Evolutionary conservation across 768 basidiomycete genomes (phyloP).

Genomic region (Trametes meyenii): DNA sequence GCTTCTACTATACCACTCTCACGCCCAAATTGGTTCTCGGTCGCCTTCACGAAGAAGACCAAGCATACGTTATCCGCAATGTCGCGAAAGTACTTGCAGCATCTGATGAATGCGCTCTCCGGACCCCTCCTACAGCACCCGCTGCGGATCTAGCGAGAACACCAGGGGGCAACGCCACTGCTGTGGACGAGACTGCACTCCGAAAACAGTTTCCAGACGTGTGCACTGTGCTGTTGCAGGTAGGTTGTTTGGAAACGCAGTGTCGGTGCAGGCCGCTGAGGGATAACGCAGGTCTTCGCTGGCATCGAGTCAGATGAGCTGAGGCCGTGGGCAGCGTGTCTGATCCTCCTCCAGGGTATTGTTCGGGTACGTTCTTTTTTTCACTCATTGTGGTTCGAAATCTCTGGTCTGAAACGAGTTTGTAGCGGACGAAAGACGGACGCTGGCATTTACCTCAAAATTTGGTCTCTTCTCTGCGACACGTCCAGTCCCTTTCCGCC

Average conservation of each 20-base stretch:
- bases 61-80: slow-evolving; percentile 47
- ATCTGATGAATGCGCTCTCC: slow-evolving; percentile 34
- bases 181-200: slow-evolving; percentile 36
- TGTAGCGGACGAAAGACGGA: slow-evolving; percentile 26
- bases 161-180: slow-evolving; percentile 21
- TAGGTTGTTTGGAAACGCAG: slow-evolving; percentile 29
- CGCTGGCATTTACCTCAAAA: slow-evolving; percentile 24
- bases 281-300: slow-evolving; percentile 36
- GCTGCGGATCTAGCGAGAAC: slow-evolving; percentile 8
- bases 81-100: slow-evolving; percentile 48
- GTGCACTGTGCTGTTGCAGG: slow-evolving; percentile 51
- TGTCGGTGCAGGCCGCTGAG: background rate
- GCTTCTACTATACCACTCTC: slow-evolving; percentile 51
- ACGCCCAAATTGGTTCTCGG: slow-evolving; percentile 50
- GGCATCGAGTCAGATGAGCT: slow-evolving; percentile 33
- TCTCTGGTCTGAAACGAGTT: slow-evolving; percentile 13
- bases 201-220: slow-evolving; percentile 55
- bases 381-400: background rate
- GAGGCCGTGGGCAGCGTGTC: slow-evolving; percentile 42
- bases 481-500: slow-evolving; percentile 23
- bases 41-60: slow-evolving; percentile 47
- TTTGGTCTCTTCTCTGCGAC: slow-evolving; percentile 19
- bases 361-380: slow-evolving; percentile 36
- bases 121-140: slow-evolving; percentile 6
- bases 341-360: slow-evolving; percentile 48